Evolutionary conservation across 108 stramenopile genomes (phyloP), one percentile per base, ranked within the genome.

Genomic region (Nitzschia palea): DNA sequence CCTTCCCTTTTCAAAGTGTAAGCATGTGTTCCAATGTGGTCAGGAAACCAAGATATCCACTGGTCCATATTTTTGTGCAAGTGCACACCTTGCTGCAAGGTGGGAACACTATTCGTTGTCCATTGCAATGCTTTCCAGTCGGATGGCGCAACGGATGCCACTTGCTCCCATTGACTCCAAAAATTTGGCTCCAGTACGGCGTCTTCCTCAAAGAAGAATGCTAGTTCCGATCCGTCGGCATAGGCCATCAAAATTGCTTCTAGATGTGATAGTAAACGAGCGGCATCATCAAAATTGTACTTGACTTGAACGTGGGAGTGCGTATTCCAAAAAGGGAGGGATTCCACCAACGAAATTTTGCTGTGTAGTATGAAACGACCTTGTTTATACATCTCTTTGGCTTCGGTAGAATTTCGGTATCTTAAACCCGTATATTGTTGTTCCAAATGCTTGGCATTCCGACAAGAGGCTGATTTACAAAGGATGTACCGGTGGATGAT

Each of bases 91-190:
- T 52, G 51, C 25, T 52, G 25, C 5, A 52, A 6, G 14, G 23
- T 22, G 23, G 51, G 20, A 26, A 52, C 25, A 6, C 27, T 52
- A 26, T 22, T 12, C 1, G 23, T 25, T 6, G 23, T 14, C 51
- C 51, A 52, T 52, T 52, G 51, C 20, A 52, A 23, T 14, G 27
- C 17, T 22, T 22, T 52, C 51, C 51, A 52, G 27, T 52, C 51
- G 12, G 25, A 12, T 22, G 51, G 51, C 0, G 51, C 51, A 2
- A 52, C 23, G 1, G 51, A 17, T 1, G 23, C 23, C 2, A 14
- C 23, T 23, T 52, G 20, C 1, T 52, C 25, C 5, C 17, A 17
- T 14, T 52, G 51, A 52, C 1, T 26, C 20, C 23, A 52, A 52
- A 52, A 52, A 3, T 52, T 26, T 23, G 23, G 51, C 23, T 22